phyloP scores from a whole-genome alignment of 2,329 filamentous ascomycete species.

The Ascochyta rabiei region DNA sequence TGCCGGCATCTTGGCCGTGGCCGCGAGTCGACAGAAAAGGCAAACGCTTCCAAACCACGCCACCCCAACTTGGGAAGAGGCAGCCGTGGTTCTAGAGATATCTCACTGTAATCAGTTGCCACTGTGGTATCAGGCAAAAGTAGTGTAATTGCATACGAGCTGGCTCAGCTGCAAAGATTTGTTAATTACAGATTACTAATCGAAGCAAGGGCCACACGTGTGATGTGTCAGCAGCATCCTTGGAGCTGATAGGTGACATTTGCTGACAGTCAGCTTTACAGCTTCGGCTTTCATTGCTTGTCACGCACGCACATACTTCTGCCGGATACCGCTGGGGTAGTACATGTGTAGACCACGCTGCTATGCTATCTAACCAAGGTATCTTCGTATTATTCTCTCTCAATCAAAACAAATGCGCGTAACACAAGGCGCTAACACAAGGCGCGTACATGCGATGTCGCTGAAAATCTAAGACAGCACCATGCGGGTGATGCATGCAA shows the following conservation, averaged over 20 bases:
- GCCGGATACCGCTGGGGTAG: not conserved
- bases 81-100: not conserved
- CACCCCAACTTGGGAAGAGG: not conserved
- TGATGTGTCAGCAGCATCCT: no score
- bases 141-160: no score
- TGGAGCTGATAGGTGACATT: no score
- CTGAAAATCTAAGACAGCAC: conserved; percentile 5
- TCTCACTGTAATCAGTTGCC: not conserved
- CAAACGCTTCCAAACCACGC: conserved; percentile 1
- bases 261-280: no score
- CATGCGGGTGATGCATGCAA: conserved; percentile 4
- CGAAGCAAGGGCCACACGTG: no score
- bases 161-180: no score
- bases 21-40: not conserved
- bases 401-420: not conserved
- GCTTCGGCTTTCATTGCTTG: no score
- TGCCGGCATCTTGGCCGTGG: not conserved
- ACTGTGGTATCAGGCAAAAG: no score
- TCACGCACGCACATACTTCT: no score
- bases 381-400: conserved; percentile 8
- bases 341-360: not conserved
- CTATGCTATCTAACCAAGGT: conserved; percentile 1
- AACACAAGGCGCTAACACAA: not conserved
- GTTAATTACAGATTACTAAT: no score
- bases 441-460: conserved; percentile 8